phyloP scores from a whole-genome alignment of 768 basidiomycete species.

The Podaxis rugospora region DNA sequence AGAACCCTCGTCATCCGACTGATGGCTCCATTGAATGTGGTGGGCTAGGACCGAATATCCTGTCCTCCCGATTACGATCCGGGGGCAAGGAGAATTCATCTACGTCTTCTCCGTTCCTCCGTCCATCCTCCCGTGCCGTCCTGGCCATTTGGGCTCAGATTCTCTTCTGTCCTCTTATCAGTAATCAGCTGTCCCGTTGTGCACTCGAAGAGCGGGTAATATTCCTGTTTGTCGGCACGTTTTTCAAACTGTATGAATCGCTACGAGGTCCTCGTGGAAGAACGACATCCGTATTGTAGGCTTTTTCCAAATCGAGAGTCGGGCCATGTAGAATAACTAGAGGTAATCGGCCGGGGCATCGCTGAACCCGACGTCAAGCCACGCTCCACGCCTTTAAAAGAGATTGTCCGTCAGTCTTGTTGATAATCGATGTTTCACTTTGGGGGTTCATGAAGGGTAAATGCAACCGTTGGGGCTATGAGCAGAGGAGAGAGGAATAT shows the following conservation, averaged over 20 bases:
- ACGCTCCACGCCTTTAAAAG: neutral
- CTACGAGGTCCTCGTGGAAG: slow-evolving; percentile 1
- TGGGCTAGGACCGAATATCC: neutral
- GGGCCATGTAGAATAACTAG: neutral
- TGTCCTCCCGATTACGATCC: neutral
- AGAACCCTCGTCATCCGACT: neutral
- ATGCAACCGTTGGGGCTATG: neutral
- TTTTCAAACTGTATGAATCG: neutral
- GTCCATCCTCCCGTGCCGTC: neutral
- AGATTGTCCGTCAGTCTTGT: neutral
- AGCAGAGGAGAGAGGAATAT: neutral
- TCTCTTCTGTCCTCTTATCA: neutral
- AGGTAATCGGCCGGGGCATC: neutral
- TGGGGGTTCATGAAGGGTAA: neutral
- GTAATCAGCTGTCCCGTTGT: neutral
- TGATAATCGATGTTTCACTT: neutral
- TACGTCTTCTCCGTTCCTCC: neutral
- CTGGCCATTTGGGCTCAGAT: neutral
- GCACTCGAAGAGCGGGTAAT: neutral
- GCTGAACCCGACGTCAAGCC: neutral
- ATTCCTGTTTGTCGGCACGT: neutral
- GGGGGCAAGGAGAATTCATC: neutral
- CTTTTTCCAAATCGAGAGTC: neutral
- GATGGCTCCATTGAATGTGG: neutral
- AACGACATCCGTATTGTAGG: neutral